Base-by-base conservation (phyloP, 192 early-diverging fungal genomes). In the Coemansia sp. region DNA sequence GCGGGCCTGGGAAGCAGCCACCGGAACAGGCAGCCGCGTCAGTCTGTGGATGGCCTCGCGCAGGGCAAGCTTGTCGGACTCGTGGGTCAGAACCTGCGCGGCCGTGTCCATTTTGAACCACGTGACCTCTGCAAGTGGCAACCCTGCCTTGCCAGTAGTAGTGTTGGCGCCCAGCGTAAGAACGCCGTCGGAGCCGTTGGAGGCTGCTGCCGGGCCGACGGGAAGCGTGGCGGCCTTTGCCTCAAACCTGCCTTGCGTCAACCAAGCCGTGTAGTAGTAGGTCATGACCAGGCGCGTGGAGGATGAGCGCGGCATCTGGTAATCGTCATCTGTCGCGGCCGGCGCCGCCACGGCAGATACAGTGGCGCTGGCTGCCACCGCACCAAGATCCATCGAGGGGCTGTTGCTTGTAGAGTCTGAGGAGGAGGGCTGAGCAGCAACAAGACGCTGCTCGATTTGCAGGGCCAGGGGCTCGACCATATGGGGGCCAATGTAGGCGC, bases 91-190 rank as follows among this genome's bases (percentile, higher is more conserved):
- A 4, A 77, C 76, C 60, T 82, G 79, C 6, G 74, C 79, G 1
- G 79, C 79, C 0, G 79, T 82, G 43, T 82, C 79, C 61, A 82
- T 70, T 52, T 82, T 82, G 66, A 82, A 82, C 79, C 79, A 82
- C 10, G 79, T 76, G 3, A 82, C 79, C 18, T 82, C 79, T 6
- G 74, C 69, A 66, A 76, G 41, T 11, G 73, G 76, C 23, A 53
- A 11, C 23, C 51, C 51, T 23, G 23, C 51, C 23, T 24, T 59
- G 34, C 57, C 57, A 44, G 58, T 46, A 46, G 21, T 30, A 18
- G 18, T 35, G 23, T 56, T 38, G n/a, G 26, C 20, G 35, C 18
- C 51, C 45, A 61, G 18, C 23, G 68, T 20, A 10, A 46, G 51
- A 33, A 66, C 23, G 30, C 36, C 48, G 12, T 53, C 51, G 36